Evolutionary conservation across 164 flowering plant genomes (phyloP), one percentile per base, ranked within the genome.

Genomic region (Annona squamosa): DNA sequence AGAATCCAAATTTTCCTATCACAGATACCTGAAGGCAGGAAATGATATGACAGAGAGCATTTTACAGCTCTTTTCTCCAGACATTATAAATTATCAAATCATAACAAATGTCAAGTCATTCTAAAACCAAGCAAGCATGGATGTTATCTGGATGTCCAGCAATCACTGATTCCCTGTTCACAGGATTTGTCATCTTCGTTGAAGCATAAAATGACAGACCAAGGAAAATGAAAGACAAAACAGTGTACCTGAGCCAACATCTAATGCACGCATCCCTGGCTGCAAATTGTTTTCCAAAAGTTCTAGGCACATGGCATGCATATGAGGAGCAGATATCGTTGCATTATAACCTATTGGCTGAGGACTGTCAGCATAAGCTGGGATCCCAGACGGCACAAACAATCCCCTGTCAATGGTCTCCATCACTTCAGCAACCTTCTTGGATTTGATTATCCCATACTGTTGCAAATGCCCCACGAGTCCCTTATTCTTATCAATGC

Each of bases 241-340:
- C 48, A 67, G 65, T 1, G 67, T 17, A 96, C 99, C 98, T 78
- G 99, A 93, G 71, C 99, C 98, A 84, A 96, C 86, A 78, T 96
- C 99, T 46, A 96, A 75, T 52, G 97, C 97, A 77, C 66, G 98
- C 98, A 91, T 95, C 71, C 97, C 98, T 57, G 98, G 99, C 81
- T 89, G 89, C 87, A 93, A 82, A 76, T 90, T 80, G 16, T 90
- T 77, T 81, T 89, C 88, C 84, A 93, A 76, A 74, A 96, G 78
- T 74, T 93, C 85, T 71, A 96, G 94, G 85, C 97, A 96, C 56
- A 81, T 91, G 16, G 91, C 98, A 79, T 95, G 99, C 98, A 95
- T 95, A 81, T 93, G 99, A 78, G 99, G 99, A 5, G 99, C 98
- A 73, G 99, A 96, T 52, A 96, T 96, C 42, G 99, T 96, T 75